phyloP scores from a whole-genome alignment of 192 early-diverging fungal species.

The Kickxella alabastrina region DNA sequence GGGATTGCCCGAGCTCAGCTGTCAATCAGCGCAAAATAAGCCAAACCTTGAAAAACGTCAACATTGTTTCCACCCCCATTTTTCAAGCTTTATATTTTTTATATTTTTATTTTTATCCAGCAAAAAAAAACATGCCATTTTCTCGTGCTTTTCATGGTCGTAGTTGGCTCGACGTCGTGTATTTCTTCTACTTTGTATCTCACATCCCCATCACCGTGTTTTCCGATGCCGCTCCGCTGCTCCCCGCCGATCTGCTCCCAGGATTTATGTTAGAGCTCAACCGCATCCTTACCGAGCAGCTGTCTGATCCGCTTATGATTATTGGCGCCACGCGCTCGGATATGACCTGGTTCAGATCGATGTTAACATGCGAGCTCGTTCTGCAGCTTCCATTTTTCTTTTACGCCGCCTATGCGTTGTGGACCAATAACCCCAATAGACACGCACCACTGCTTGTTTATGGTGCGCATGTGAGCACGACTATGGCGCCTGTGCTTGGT shows the following conservation, averaged over 20 bases:
- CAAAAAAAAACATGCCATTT: background rate
- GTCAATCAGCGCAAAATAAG: too few species aligned
- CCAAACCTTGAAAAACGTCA: too few species aligned
- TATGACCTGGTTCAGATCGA: constrained; percentile 62
- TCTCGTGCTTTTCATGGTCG: constrained; percentile 14
- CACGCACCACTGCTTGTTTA: constrained; percentile 59
- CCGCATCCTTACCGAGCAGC: constrained; percentile 49
- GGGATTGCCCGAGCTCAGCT: too few species aligned
- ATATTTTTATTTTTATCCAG: background rate
- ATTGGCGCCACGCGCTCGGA: constrained; percentile 24
- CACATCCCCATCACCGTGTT: constrained; percentile 69
- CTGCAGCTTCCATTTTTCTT: constrained; percentile 72
- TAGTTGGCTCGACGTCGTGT: constrained; percentile 57
- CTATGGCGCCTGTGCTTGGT: constrained; percentile 57
- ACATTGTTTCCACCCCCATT: too few species aligned
- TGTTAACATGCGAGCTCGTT: constrained; percentile 58
- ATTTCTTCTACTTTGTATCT: constrained; percentile 61
- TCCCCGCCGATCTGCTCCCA: constrained; percentile 41
- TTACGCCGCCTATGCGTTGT: constrained; percentile 56
- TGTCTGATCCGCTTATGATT: constrained; percentile 63
- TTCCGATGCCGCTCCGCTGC: constrained; percentile 57
- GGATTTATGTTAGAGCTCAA: constrained; percentile 29
- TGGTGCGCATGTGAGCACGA: constrained; percentile 70
- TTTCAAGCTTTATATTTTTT: background rate
- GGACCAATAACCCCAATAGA: constrained; percentile 27